Percentiles rank a stretch among this genome's conserved stretches.
Conservation (phyloP, 2,329 filamentous ascomycete species). For the Cadophora gregata region DNA sequence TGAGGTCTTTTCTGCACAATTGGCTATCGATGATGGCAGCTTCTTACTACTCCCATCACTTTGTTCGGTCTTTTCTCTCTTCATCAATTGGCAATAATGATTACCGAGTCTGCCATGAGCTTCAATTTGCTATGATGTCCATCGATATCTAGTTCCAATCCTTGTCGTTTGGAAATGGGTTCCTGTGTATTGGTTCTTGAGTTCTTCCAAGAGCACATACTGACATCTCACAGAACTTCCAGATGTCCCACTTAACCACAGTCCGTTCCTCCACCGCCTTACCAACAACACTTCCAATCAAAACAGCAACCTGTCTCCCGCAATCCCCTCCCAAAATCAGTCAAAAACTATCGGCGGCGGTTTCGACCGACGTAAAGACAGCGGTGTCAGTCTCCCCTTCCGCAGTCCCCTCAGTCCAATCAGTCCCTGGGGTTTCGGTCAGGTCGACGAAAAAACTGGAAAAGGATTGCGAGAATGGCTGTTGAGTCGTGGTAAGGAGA, state of each 20-base stretch:
- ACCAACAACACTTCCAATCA: not conserved
- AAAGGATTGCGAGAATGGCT: constrained; percentile 40
- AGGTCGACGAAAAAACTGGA: constrained; percentile 37
- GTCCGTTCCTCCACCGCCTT: not conserved
- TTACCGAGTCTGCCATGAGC: no score
- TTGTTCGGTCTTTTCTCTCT: no score
- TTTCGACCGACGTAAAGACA: constrained; percentile 10
- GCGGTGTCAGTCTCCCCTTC: not conserved
- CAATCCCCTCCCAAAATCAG: not conserved
- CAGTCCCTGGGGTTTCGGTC: not conserved
- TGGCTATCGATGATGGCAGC: no score
- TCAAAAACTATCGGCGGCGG: not conserved
- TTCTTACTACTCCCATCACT: no score
- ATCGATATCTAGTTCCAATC: not conserved
- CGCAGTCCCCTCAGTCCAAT: constrained; percentile 11
- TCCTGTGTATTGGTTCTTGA: no score
- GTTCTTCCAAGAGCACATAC: not conserved
- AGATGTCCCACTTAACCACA: not conserved
- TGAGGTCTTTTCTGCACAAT: no score
- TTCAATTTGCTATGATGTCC: no score
- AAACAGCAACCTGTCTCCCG: not conserved
- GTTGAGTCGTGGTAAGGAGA: constrained; percentile 31
- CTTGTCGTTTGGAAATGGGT: not conserved
- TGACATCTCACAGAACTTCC: constrained; percentile 13
- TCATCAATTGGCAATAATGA: no score